Evolutionary conservation across 805 yeast species (phyloP), one percentile per base, ranked within the genome.

Genomic region (Candida krabiensis): DNA sequence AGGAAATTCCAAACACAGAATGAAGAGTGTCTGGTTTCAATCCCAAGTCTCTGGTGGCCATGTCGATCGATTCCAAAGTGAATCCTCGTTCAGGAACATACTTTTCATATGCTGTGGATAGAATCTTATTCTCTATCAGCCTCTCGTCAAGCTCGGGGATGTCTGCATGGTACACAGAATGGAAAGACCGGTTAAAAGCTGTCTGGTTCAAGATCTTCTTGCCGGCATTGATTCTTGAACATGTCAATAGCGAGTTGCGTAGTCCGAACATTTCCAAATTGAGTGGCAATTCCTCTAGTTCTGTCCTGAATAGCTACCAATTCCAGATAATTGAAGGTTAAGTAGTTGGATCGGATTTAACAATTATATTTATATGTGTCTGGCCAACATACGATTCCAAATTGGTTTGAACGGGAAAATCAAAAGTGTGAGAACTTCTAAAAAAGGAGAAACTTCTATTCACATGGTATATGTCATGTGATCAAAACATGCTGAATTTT

Each of bases 11-110:
- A 27, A 75, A 64, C 1, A 69, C 57, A 3, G 70, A 64, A 30
- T 60, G 65, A 9, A 73, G 47, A 9, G 71, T 63, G 48, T 71
- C 75, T 14, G 69, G 63, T 38, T 64, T 67, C 24, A 55, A 35
- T 6, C 63, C 56, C 51, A 75, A 51, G 24, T 68, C 70, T 9
- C 58, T 49, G 3, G 71, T 61, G 9, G 81, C 77, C n/a, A 60
- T 47, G n/a, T 61, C 59, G 3, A 77, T 54, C 16, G 79, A 63
- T 19, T 43, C 38, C 17, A 58, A 51, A 16, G 64, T 49, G 50
- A 77, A 76, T 2, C 83, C 83, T 37, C 48, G 53, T 29, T 48
- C 40, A 3, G 81, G 81, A 26, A 77, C 69, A 41, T 49, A 45
- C 4, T 56, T 52, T 4, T 35, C 33, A 32, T 62, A 55, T 8